phyloP scores from a whole-genome alignment of 2,329 filamentous ascomycete genomes.

The Claviceps sp. region DNA sequence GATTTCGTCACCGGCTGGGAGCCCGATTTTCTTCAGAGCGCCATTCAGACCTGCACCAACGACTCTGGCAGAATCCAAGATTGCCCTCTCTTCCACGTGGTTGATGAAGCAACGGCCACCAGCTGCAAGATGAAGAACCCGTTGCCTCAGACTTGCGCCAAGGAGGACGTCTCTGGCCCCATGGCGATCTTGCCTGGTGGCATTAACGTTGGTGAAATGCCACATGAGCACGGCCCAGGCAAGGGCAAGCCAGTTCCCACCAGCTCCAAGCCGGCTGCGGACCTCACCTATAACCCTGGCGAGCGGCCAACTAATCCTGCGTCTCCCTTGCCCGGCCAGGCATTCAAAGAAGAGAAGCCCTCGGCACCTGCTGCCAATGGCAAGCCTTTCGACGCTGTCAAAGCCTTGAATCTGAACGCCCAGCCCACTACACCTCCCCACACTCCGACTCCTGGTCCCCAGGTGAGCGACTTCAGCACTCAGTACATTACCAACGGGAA shows the following conservation, averaged over 20 bases:
- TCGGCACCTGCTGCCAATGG: background rate
- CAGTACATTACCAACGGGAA: conserved; percentile 37
- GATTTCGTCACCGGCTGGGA: conserved; percentile 79
- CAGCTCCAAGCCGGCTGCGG: conserved; percentile 8
- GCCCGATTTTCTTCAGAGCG: conserved; percentile 50
- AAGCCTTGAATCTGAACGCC: conserved; percentile 1
- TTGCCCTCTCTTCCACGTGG: conserved; percentile 62
- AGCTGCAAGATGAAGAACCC: conserved; percentile 46
- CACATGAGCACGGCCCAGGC: background rate
- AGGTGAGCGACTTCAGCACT: conserved; percentile 31
- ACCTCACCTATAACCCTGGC: conserved; percentile 24
- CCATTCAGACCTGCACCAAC: conserved; percentile 65
- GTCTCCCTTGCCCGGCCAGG: conserved; percentile 26
- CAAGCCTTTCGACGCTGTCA: background rate
- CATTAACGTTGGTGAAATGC: conserved; percentile 18
- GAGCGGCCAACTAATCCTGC: conserved; percentile 18
- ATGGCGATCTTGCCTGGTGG: conserved; percentile 53
- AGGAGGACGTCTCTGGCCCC: conserved; percentile 47
- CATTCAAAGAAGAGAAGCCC: conserved; percentile 23
- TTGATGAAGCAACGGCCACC: conserved; percentile 41
- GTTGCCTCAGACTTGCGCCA: conserved; percentile 36
- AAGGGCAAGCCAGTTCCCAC: background rate
- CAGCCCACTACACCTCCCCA: conserved; percentile 6
- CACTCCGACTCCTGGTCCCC: conserved; percentile 10
- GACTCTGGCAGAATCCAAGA: conserved; percentile 54